phyloP scores from a whole-genome alignment of 2,329 filamentous ascomycete genomes.

The Aspergillus ustus region DNA sequence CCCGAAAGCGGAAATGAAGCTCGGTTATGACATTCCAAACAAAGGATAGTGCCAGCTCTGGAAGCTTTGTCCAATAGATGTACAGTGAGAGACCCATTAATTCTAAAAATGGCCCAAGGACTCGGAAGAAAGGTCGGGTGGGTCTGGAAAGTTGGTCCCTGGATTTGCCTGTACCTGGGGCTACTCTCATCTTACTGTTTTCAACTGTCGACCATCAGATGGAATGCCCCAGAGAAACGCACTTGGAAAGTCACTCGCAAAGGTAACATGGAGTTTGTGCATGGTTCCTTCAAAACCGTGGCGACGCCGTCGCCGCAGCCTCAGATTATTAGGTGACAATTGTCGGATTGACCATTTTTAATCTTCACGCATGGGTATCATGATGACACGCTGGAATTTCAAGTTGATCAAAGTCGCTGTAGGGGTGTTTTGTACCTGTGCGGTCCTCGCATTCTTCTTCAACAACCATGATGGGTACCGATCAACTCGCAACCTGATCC shows the following conservation, averaged over 20 bases:
- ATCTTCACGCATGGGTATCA: background rate
- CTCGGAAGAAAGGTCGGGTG: background rate
- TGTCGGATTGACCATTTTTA: background rate
- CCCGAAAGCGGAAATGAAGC: constrained; percentile 7
- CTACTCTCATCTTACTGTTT: background rate
- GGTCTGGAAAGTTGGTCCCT: constrained; percentile 3
- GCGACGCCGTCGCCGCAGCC: background rate
- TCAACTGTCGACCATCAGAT: background rate
- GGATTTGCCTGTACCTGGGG: constrained; percentile 1
- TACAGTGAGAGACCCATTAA: background rate
- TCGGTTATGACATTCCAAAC: background rate
- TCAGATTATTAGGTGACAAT: background rate
- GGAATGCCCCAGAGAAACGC: constrained; percentile 9
- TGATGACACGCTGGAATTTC: constrained; percentile 12
- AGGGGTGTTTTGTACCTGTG: constrained; percentile 13
- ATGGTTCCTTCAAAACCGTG: background rate
- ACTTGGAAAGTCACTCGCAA: background rate
- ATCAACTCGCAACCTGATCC: constrained; percentile 12
- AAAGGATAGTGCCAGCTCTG: background rate
- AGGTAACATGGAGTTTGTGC: background rate
- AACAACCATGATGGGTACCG: constrained; percentile 14
- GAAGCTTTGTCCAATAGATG: background rate
- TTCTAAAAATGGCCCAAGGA: constrained; percentile 2
- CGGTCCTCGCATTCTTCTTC: constrained; percentile 6
- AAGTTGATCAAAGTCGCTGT: constrained; percentile 12